Evolutionary conservation across 306 rosid species (phyloP).

Genomic region (Pachyrhizus erosus): DNA sequence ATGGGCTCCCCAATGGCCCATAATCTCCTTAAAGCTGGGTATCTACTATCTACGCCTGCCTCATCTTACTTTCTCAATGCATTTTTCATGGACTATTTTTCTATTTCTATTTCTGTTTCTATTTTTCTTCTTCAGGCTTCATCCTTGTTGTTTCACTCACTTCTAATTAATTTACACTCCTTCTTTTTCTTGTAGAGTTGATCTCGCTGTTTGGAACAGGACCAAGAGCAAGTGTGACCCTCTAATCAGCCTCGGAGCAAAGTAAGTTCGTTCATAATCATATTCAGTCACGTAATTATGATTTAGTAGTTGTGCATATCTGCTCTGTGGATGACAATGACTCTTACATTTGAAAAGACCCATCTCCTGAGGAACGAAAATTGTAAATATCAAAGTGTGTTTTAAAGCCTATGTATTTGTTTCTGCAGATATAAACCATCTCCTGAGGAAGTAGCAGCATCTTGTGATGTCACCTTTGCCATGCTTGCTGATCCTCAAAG

Average conservation of each 20-base stretch:
- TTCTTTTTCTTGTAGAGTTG: conserved; percentile 51
- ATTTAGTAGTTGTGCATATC: background rate
- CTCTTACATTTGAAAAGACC: background rate
- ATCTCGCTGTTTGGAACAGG: conserved; percentile 92
- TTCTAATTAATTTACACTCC: background rate
- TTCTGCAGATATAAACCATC: conserved; percentile 77
- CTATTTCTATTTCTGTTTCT: background rate
- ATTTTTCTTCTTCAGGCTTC: background rate
- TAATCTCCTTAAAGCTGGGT: conserved; percentile 88
- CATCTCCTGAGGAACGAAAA: too few relatives aligned
- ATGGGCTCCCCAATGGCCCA: conserved; percentile 98
- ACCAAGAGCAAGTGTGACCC: conserved; percentile 93
- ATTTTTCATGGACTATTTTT: background rate
- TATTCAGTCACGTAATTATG: background rate
- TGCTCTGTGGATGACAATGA: background rate
- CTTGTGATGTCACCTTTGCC: conserved; percentile 94
- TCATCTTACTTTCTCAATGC: background rate
- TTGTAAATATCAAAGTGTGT: background rate
- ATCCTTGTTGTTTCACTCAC: background rate
- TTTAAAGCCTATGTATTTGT: background rate
- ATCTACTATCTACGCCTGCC: conserved; percentile 9
- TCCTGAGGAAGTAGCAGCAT: conserved; percentile 90
- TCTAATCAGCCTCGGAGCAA: conserved; percentile 83
- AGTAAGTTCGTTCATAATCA: conserved; percentile 61
- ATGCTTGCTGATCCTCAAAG: conserved; percentile 98